These are phyloP conservation scores for Rubroshorea leprosula DNA, from an alignment of 345 rosid species.

Conservation along the genomic window DNA sequence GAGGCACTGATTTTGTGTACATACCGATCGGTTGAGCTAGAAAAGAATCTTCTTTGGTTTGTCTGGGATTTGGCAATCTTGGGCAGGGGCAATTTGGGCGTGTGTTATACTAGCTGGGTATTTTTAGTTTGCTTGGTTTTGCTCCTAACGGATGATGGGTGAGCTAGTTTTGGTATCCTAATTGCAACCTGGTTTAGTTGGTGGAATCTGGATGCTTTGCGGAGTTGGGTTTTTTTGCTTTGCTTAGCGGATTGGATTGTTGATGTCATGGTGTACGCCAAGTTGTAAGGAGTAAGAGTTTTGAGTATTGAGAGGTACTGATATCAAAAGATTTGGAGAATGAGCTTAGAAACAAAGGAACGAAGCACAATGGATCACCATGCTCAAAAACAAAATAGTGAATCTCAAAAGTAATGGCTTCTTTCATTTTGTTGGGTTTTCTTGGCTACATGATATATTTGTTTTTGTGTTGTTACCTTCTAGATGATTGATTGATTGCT, in stretches of 20 bases:
- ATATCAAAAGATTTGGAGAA: constrained; percentile 25
- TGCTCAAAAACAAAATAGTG: constrained; percentile 27
- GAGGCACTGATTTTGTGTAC: constrained; percentile 6
- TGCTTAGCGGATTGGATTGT: no score
- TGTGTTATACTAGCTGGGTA: constrained; percentile 14
- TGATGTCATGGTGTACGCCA: constrained; percentile 3
- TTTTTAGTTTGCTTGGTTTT: constrained; percentile 12
- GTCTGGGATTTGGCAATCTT: constrained; percentile 7
- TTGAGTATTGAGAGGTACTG: constrained; percentile 3
- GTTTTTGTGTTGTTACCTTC: constrained; percentile 5
- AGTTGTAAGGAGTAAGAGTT: neutral
- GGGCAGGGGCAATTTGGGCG: neutral
- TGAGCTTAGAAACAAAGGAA: constrained; percentile 61
- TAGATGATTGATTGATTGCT: constrained; percentile 1
- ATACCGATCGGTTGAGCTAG: constrained; percentile 9
- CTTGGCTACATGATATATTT: neutral
- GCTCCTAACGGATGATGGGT: constrained; percentile 15
- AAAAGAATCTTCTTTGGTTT: constrained; percentile 4
- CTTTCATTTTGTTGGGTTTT: neutral
- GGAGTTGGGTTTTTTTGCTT: no score
- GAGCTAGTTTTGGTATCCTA: no score
- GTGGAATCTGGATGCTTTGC: neutral
- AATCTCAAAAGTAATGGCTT: constrained; percentile 34
- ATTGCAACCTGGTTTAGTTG: no score
- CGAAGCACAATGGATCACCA: constrained; percentile 34